Base-by-base conservation (phyloP, 345 rosid genomes). In the Moringa oleifera region DNA sequence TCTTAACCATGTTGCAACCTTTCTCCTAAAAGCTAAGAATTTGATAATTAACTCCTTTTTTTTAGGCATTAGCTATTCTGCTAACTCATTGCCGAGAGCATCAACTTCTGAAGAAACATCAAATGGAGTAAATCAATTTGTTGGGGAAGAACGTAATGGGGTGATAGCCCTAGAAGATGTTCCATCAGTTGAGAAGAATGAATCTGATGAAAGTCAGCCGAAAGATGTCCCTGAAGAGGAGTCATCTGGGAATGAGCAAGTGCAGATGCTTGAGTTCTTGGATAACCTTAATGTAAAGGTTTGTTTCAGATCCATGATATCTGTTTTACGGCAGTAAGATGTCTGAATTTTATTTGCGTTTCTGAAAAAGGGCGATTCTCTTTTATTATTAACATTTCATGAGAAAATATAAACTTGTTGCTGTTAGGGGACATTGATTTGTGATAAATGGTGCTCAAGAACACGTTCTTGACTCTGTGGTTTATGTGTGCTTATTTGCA, bases 241-340 rank as follows among this genome's bases (percentile, higher is more conserved):
- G 41, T 64, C 74, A 19, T 64, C 75, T 45, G 64, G 47, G 16
- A 76, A 76, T 54, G 80, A 51, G 19, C 81, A 67, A 24, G 25
- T 56, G 20, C 77, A 71, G 69, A 36, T 62, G 19, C 45, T 64
- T 20, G 85, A 83, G 28, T 69, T 91, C 53, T 62, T 86, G 74
- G 80, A 81, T 45, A 77, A 74, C 25, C 62, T 85, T 51, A 78
- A 79, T 24, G 20, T 82, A 23, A 79, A 88, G 97, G 97, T 90
- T 65, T 61, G 71, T 58, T 33, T 52, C 20, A 0, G 13, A 23
- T 55, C 59, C 18, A 4, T 31, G 2, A 7, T 17, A 20, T 56
- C 20, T 61, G 56, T 58, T 57, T 56, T 51, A 19, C 49, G 25
- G 23, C 22, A 8, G 5, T 25, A 18, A 60, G 17, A 20, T 18